Evolutionary conservation across 805 yeast genomes (phyloP), one percentile per base, ranked within the genome.

Genomic region (Yarrowia divulgata): DNA sequence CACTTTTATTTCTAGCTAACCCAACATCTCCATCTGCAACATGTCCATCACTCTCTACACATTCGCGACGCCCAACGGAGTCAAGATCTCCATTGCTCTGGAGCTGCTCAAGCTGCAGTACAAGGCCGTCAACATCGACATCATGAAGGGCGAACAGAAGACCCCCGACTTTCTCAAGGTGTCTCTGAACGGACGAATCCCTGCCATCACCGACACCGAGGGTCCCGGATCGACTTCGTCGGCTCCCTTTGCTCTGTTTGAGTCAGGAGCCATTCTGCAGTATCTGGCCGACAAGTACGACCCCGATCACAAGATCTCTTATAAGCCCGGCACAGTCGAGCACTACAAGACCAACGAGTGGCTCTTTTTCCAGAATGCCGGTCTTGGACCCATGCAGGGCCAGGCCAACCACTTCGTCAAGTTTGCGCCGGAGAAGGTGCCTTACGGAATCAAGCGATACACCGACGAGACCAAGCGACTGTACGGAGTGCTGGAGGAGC

Each of bases 171-270:
- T 80, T 72, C 74, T 86, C 63, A 79, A 83, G 68, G 76, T 86
- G 74, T 86, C 87, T 75, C 87, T 88, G 19, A 87, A 88, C 73
- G 90, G 91, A 6, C 79, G 87, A 73, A 84, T 88, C 64, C 91
- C 92, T 35, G 81, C 87, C 0, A 76, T 88, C 43, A 79, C 75
- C 45, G 82, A 81, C 60, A 55, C 70, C 9, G 68, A 69, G 8
- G 72, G 70, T 6, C 68, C 71, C 7, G 78, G 75, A 43, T 74
- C 76, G 54, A 70, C 74, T 5, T 67, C 82, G 6, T n/a, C 23
- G 9, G 76, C 83, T 49, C 75, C 75, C 8, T 80, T 80, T 39
- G 78, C 84, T 29, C 74, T 88, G 35, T 82, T 83, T 72, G 91
- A 88, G 77, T 81, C 88, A 42, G 90, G 85, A 40, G 90, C 91